Percentiles rank a stretch among this genome's conserved stretches.
These are phyloP conservation scores for Mycena sp. DNA, from an alignment of 1,284 basidiomycete genomes.

Conservation along the genomic window DNA sequence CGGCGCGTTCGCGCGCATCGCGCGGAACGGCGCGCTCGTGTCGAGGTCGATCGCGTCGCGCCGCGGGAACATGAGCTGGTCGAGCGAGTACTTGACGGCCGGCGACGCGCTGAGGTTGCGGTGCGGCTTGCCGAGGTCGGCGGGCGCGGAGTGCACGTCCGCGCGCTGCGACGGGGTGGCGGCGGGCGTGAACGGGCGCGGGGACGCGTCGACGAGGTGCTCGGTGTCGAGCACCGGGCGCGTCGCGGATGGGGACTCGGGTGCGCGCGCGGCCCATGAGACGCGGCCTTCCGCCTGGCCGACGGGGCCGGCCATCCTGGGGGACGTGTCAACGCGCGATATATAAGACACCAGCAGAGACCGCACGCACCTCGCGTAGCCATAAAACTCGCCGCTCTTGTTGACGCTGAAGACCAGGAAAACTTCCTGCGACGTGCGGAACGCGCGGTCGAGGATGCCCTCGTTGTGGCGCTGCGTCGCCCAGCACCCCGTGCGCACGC, in stretches of 20 bases:
- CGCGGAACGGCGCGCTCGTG: conserved; percentile 51
- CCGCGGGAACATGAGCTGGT: conserved; percentile 31
- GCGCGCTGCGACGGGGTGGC: neutral
- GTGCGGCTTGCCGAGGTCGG: conserved; percentile 55
- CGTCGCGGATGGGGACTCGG: neutral
- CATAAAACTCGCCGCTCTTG: conserved; percentile 90
- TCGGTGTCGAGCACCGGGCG: conserved; percentile 20
- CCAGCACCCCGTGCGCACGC: conserved; percentile 87
- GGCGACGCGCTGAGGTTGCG: conserved; percentile 42
- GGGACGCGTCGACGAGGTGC: conserved; percentile 52
- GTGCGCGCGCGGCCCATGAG: conserved; percentile 46
- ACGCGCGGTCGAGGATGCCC: conserved; percentile 89
- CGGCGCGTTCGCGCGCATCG: conserved; percentile 38
- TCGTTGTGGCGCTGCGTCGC: conserved; percentile 96
- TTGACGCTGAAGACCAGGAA: conserved; percentile 93
- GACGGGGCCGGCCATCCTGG: conserved; percentile 27
- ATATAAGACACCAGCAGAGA: neutral
- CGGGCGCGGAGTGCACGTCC: conserved; percentile 58
- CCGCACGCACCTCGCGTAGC: conserved; percentile 76
- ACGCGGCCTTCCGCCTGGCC: conserved; percentile 55
- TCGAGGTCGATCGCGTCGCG: conserved; percentile 53
- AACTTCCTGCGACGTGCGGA: conserved; percentile 86
- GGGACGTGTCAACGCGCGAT: no score
- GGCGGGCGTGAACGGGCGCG: conserved; percentile 42
- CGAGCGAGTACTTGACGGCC: conserved; percentile 43